Percentiles rank a stretch among this genome's conserved stretches.
phyloP scores from a whole-genome alignment of 768 basidiomycete genomes.

The Boletellus ananas region DNA sequence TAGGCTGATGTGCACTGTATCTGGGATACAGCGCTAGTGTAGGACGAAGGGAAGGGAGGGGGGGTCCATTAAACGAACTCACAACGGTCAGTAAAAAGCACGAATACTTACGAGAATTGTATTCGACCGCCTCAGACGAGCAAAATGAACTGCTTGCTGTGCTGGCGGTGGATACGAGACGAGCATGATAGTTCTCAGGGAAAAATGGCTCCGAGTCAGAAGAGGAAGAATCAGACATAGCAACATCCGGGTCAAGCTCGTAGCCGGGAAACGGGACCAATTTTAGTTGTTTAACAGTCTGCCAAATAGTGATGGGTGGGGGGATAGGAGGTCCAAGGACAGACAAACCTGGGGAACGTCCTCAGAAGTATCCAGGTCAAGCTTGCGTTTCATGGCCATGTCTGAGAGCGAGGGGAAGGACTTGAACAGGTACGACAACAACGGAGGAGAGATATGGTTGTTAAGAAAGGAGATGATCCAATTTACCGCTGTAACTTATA shows the following conservation, averaged over 20 bases:
- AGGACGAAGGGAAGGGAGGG: neutral
- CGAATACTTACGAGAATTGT: constrained; percentile 45
- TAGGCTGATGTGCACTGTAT: constrained; percentile 61
- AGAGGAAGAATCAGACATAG: constrained; percentile 58
- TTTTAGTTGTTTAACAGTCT: constrained; percentile 69
- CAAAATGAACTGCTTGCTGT: constrained; percentile 47
- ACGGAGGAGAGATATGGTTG: constrained; percentile 13
- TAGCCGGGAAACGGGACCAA: constrained; percentile 71
- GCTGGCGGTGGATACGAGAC: constrained; percentile 63
- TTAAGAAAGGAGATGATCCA: constrained; percentile 22
- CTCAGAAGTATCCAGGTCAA: constrained; percentile 56
- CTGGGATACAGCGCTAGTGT: constrained; percentile 49
- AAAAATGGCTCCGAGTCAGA: constrained; percentile 59
- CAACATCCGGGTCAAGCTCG: constrained; percentile 58
- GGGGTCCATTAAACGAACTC: no score
- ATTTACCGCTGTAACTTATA: constrained; percentile 33
- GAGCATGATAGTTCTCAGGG: constrained; percentile 51
- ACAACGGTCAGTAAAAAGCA: neutral
- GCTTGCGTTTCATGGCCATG: constrained; percentile 79
- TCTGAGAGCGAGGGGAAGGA: constrained; percentile 12
- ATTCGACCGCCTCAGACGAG: constrained; percentile 44
- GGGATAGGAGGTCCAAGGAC: constrained; percentile 11
- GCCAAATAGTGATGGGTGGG: constrained; percentile 14
- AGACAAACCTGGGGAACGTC: constrained; percentile 44
- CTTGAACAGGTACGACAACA: constrained; percentile 1